A percentile compares a stretch with the other conserved stretches of the same genome.
phyloP scores from a whole-genome alignment of 331 rosid genomes.

The Malus hybrid region DNA sequence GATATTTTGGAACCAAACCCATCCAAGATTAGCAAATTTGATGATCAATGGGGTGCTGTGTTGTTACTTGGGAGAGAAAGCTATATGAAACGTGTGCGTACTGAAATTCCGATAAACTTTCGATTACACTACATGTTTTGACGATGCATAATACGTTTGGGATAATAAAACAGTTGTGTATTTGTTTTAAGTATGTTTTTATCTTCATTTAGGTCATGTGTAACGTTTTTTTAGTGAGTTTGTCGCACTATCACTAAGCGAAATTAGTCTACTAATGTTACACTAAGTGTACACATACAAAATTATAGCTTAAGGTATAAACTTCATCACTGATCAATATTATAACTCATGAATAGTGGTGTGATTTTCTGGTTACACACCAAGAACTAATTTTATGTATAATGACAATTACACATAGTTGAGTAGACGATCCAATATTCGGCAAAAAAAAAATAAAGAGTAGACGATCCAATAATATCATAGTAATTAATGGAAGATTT shows the following conservation, averaged over 20 bases:
- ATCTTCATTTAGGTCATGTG: background rate
- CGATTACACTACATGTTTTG: too few relatives aligned
- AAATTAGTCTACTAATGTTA: background rate
- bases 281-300: background rate
- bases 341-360: background rate
- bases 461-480: background rate
- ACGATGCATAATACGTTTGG: background rate
- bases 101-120: too few relatives aligned
- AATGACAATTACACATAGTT: too few relatives aligned
- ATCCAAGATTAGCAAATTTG: background rate
- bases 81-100: background rate
- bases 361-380: background rate
- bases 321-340: background rate
- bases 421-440: background rate
- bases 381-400: background rate
- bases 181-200: too few relatives aligned
- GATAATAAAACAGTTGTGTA: too few relatives aligned
- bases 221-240: background rate
- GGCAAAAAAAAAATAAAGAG: too few relatives aligned
- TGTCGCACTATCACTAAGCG: background rate
- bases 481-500: background rate
- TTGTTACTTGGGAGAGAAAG: background rate
- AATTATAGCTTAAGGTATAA: background rate
- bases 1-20: background rate
- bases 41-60: background rate